A percentile compares a stretch with the other conserved stretches of the same genome.
phyloP scores from a whole-genome alignment of 192 early-diverging fungal genomes.

The Backusella morwellensis region DNA sequence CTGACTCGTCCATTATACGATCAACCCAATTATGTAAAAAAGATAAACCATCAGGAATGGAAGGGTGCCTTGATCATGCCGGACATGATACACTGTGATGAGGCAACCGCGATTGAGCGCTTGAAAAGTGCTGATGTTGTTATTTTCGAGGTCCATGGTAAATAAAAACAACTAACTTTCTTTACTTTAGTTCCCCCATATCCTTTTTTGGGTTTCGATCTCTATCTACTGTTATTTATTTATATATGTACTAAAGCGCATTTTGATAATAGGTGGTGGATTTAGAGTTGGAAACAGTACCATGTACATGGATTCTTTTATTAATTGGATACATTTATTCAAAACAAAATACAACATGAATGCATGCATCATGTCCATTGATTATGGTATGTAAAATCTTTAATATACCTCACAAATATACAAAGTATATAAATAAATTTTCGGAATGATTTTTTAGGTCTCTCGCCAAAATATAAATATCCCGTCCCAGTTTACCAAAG shows the following conservation, averaged over 20 bases:
- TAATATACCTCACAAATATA: background rate
- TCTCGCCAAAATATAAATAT: conserved; percentile 28
- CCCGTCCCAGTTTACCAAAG: conserved; percentile 21
- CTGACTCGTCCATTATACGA: conserved; percentile 20
- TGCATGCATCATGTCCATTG: conserved; percentile 30
- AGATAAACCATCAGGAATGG: conserved; percentile 22
- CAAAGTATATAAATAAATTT: background rate
- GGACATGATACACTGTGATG: conserved; percentile 8
- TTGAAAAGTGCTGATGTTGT: conserved; percentile 25
- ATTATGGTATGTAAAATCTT: conserved; percentile 25
- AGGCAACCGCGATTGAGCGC: conserved; percentile 13
- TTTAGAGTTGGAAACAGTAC: conserved; percentile 31
- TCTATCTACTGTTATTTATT: background rate
- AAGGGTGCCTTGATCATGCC: conserved; percentile 26
- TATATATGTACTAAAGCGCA: background rate
- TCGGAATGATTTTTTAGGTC: conserved; percentile 4
- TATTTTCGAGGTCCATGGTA: conserved; percentile 34
- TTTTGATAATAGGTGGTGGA: conserved; percentile 26
- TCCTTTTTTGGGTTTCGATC: background rate
- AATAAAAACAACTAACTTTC: background rate
- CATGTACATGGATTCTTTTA: conserved; percentile 32
- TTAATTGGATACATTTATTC: conserved; percentile 24
- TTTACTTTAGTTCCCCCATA: background rate
- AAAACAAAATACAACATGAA: conserved; percentile 26
- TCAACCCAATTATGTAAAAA: conserved; percentile 12